Conservation (phyloP, 2,329 filamentous ascomycete species). For the Arthrobotrys pseudoclavata region DNA sequence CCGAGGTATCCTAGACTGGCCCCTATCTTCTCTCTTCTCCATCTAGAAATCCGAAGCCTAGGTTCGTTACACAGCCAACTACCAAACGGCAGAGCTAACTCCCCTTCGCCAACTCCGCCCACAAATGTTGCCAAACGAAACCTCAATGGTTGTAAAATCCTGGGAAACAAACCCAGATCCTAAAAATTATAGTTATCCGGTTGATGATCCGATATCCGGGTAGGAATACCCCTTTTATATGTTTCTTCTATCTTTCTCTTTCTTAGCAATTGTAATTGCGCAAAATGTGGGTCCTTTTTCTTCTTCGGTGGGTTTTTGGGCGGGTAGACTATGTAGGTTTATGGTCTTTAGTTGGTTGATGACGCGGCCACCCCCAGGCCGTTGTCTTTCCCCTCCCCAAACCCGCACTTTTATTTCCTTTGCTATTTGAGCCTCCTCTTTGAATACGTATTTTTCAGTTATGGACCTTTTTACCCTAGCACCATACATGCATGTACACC, state of each 20-base stretch:
- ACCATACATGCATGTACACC: neutral
- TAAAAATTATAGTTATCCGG: constrained; percentile 22
- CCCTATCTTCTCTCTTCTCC: neutral
- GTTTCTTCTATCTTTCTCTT: neutral
- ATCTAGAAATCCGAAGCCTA: constrained; percentile 22
- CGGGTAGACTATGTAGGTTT: neutral
- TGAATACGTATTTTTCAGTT: neutral
- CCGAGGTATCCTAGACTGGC: neutral
- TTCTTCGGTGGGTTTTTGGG: neutral
- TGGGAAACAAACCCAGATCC: neutral
- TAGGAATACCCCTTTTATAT: constrained; percentile 7
- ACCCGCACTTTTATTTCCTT: neutral
- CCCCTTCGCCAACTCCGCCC: constrained; percentile 3
- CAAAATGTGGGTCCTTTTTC: neutral
- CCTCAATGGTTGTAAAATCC: neutral
- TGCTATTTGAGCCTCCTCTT: constrained; percentile 20
- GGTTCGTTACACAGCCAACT: constrained; percentile 18
- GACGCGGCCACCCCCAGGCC: constrained; percentile 10
- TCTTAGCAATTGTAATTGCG: neutral
- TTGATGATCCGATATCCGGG: constrained; percentile 25
- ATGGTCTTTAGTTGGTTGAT: constrained; percentile 2
- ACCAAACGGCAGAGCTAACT: neutral
- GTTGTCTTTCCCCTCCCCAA: neutral
- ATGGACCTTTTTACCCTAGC: constrained; percentile 4
- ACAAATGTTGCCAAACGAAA: neutral